These are phyloP conservation scores for Botryosphaeria dothidea DNA, from an alignment of 2,329 filamentous ascomycete genomes.

Conservation along the genomic window DNA sequence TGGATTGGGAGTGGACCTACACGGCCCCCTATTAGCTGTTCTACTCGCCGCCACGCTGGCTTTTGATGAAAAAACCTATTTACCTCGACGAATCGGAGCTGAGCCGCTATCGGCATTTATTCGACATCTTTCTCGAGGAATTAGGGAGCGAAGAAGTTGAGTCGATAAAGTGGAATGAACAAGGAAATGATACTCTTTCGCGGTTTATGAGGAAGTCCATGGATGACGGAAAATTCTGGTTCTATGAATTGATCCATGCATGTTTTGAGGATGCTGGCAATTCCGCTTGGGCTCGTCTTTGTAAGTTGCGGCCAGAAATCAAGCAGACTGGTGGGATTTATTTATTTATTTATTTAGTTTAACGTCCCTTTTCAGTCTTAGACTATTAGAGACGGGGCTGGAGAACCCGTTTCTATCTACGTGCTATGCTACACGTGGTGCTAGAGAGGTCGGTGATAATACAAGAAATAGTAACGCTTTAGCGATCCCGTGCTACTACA, in stretches of 20 bases:
- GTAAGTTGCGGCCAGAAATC: not conserved
- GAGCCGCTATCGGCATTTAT: conserved; percentile 12
- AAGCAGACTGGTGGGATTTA: too few relatives aligned
- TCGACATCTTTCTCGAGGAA: conserved; percentile 20
- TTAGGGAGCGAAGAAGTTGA: conserved; percentile 3
- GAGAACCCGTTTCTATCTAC: too few relatives aligned
- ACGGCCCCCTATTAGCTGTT: conserved; percentile 25
- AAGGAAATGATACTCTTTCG: conserved; percentile 19
- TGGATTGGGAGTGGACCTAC: conserved; percentile 30
- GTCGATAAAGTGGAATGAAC: not conserved
- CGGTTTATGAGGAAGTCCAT: conserved; percentile 16
- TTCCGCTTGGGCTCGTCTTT: conserved; percentile 2
- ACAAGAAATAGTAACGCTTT: too few relatives aligned
- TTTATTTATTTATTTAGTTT: too few relatives aligned
- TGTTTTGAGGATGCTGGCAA: conserved; percentile 16
- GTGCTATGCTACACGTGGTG: too few relatives aligned
- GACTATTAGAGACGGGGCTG: too few relatives aligned
- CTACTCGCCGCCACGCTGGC: conserved; percentile 21
- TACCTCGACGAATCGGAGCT: conserved; percentile 3
- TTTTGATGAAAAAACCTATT: conserved; percentile 19
- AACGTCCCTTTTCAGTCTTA: too few relatives aligned
- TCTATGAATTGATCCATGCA: conserved; percentile 21
- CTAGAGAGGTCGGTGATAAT: too few relatives aligned
- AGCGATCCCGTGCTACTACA: too few relatives aligned
- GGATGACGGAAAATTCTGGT: conserved; percentile 22